These are phyloP conservation scores for Solanum aculeatissimum DNA, from an alignment of 305 asterid genomes.

Conservation along the genomic window DNA sequence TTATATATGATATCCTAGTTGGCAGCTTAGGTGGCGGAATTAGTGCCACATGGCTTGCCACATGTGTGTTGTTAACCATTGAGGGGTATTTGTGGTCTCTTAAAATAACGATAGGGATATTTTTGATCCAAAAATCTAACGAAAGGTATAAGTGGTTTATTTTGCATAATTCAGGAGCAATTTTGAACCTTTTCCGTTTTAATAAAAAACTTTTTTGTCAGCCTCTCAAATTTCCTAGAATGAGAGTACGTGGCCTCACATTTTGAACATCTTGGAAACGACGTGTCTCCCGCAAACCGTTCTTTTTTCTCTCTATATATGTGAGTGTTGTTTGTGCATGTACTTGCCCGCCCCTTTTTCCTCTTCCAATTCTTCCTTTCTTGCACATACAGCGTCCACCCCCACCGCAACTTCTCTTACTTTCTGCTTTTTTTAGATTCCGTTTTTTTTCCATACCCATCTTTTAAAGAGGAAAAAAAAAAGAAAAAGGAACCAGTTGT, in stretches of 20 bases:
- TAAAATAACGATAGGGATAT: too few relatives aligned
- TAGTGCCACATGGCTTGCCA: too few relatives aligned
- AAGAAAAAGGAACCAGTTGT: neutral
- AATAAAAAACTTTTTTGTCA: too few relatives aligned
- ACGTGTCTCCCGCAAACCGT: neutral
- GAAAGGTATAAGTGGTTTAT: too few relatives aligned
- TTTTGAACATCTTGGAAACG: neutral
- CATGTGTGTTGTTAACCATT: too few relatives aligned
- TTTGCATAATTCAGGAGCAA: too few relatives aligned
- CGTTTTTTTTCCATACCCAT: neutral
- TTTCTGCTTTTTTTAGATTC: neutral
- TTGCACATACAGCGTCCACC: neutral
- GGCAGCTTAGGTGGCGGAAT: too few relatives aligned
- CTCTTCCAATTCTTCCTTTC: neutral
- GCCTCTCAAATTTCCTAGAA: too few relatives aligned
- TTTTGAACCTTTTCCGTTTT: too few relatives aligned
- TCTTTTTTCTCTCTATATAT: neutral
- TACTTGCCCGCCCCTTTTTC: neutral
- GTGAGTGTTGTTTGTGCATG: neutral
- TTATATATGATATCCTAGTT: too few relatives aligned
- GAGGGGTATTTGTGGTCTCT: too few relatives aligned
- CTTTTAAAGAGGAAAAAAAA: neutral
- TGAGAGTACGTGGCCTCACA: neutral
- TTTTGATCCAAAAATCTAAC: too few relatives aligned
- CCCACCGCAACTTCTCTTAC: neutral